Base-by-base conservation (phyloP, 352 stramenopile genomes). In the Globisporangium uncinulatum region DNA sequence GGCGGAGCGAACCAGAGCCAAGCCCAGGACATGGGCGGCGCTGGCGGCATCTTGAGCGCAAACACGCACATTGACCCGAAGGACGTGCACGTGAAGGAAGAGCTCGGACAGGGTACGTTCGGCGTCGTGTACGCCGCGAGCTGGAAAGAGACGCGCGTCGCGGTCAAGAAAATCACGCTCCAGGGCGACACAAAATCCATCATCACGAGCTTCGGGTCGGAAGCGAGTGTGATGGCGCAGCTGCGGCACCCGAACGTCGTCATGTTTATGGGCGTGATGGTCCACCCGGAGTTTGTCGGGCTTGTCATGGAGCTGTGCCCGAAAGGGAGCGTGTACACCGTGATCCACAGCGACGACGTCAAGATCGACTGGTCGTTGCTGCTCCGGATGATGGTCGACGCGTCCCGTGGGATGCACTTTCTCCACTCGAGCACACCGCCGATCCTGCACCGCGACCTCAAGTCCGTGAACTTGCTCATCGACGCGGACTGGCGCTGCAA, bases 231-330 rank as follows among this genome's bases (percentile, higher is more conserved):
- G 17, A 94, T 94, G 82, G 80, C 84, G 13, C 80, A 94, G 59
- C 67, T 94, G 7, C 79, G 80, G 15, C 82, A 94, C 65, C 80
- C 80, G 47, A 94, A 92, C 51, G 79, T 94, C 0, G 84, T 94
- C 52, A 94, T 97, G 79, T 95, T 95, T 64, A 92, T 97, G 82
- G 87, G 87, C 24, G 78, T 92, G 20, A 94, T 92, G 79, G 76
- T 94, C 32, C 83, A 92, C n/a, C 86, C 85, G 0, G 78, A 92
- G 44, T 92, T 89, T 32, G 81, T 94, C 29, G 83, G 84, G 0
- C 57, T 97, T 6, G 87, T 96, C 47, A 96, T 96, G 86, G 86
- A 96, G 61, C 73, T 94, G 20, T 94, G 87, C 46, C 80, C 83
- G 3, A 91, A 92, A 39, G 85, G 85, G 0, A 94, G 79, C n/a